Percentiles rank a stretch among this genome's conserved stretches.
Evolutionary conservation across 805 yeast genomes (phyloP).

Genomic region (Ogataea populi-albae): DNA sequence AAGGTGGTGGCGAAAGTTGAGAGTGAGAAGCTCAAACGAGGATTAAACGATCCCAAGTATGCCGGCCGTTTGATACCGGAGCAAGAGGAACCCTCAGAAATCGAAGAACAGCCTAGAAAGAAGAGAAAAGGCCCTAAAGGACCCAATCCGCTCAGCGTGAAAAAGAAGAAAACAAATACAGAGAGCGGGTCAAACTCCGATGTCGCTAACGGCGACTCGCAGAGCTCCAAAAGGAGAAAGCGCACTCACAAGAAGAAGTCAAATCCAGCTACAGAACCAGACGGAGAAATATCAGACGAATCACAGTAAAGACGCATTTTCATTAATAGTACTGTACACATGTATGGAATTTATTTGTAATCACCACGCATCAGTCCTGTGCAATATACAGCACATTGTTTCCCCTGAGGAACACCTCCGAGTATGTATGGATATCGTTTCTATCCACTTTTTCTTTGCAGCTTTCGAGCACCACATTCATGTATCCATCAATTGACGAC

Average conservation of each 20-base stretch:
- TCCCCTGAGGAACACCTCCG: conserved; percentile 85
- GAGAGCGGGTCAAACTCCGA: conserved; percentile 18
- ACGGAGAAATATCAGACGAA: too few species aligned
- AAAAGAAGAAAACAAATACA: conserved; percentile 56
- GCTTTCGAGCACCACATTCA: conserved; percentile 86
- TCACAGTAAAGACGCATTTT: too few species aligned
- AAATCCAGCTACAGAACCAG: too few species aligned
- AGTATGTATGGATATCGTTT: conserved; percentile 48
- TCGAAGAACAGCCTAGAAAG: conserved; percentile 29
- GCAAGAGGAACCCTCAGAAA: conserved; percentile 18
- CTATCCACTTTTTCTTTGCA: conserved; percentile 64
- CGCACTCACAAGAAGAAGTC: conserved; percentile 20
- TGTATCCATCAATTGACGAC: conserved; percentile 89
- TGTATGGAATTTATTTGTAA: not conserved
- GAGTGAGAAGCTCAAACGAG: conserved; percentile 64
- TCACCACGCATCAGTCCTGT: conserved; percentile 19
- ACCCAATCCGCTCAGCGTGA: conserved; percentile 89
- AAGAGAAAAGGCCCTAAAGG: conserved; percentile 71
- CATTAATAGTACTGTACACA: not conserved
- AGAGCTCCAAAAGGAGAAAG: conserved; percentile 19
- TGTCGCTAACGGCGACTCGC: conserved; percentile 5
- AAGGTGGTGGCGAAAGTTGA: conserved; percentile 52
- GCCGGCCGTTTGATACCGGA: conserved; percentile 40
- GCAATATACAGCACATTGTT: conserved; percentile 64
- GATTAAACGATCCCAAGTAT: conserved; percentile 63